Conservation (phyloP, 2,329 filamentous ascomycete genomes). For the Penicillium sp. region DNA sequence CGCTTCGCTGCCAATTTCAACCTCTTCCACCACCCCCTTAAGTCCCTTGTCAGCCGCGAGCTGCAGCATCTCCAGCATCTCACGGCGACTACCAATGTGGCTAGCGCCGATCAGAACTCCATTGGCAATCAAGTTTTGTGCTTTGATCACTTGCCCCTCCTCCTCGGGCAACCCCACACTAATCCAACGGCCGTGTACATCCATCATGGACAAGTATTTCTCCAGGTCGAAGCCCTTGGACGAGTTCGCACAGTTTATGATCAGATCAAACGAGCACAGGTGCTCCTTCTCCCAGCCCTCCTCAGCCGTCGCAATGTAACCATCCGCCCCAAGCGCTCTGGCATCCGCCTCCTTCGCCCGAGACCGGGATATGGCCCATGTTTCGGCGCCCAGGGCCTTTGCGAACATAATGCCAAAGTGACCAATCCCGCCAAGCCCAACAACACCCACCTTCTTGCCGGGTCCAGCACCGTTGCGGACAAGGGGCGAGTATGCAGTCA, state of each 20-base stretch:
- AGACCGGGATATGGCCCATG: slow-evolving; percentile 65
- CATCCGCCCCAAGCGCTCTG: slow-evolving; percentile 62
- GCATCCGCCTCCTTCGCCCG: slow-evolving; percentile 65
- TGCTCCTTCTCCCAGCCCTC: slow-evolving; percentile 63
- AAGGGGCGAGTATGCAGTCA: slow-evolving; percentile 79
- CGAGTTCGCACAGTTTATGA: slow-evolving; percentile 75
- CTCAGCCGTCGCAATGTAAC: slow-evolving; percentile 63
- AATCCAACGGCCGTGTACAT: slow-evolving; percentile 81
- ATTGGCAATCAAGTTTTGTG: slow-evolving; percentile 76
- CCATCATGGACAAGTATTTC: slow-evolving; percentile 76
- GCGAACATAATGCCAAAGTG: slow-evolving; percentile 74
- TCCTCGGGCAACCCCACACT: slow-evolving; percentile 81
- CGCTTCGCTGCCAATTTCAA: slow-evolving; percentile 73
- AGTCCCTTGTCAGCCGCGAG: slow-evolving; percentile 72
- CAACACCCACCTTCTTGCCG: slow-evolving; percentile 55
- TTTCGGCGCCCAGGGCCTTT: slow-evolving; percentile 68
- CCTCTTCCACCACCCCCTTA: slow-evolving; percentile 70
- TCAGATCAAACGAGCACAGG: slow-evolving; percentile 64
- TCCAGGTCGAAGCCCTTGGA: slow-evolving; percentile 68
- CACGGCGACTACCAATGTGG: slow-evolving; percentile 71
- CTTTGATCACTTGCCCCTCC: slow-evolving; percentile 71
- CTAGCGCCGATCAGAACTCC: slow-evolving; percentile 73
- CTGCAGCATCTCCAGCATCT: slow-evolving; percentile 74
- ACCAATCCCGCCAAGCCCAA: slow-evolving; percentile 66
- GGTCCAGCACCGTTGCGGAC: slow-evolving; percentile 75